These are phyloP conservation scores for Monosporascus sp. DNA, from an alignment of 2,329 filamentous ascomycete genomes.

Conservation along the genomic window DNA sequence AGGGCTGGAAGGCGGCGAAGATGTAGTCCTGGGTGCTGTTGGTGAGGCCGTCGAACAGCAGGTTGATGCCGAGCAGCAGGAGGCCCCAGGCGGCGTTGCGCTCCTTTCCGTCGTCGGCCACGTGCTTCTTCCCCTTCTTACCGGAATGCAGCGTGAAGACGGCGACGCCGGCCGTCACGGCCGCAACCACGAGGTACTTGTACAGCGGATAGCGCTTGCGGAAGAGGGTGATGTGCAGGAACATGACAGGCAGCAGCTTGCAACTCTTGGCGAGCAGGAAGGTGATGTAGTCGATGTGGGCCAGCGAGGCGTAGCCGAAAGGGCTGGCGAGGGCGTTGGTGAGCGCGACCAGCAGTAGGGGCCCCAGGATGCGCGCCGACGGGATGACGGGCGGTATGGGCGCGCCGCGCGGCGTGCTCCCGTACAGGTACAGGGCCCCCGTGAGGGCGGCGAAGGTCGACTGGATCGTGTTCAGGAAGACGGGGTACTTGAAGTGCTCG, in stretches of 20 bases:
- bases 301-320: slow-evolving; percentile 87
- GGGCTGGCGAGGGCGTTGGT: slow-evolving; percentile 88
- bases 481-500: slow-evolving; percentile 85
- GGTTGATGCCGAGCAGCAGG: slow-evolving; percentile 77
- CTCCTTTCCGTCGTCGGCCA: slow-evolving; percentile 40
- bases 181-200: slow-evolving; percentile 90
- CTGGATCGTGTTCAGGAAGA: slow-evolving; percentile 95
- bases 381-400: slow-evolving; percentile 68
- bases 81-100: slow-evolving; percentile 73
- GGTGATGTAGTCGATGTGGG: slow-evolving; percentile 96
- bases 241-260: slow-evolving; percentile 98
- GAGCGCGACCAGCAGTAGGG: slow-evolving; percentile 78
- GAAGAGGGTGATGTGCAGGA: slow-evolving; percentile 89
- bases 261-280: slow-evolving; percentile 97
- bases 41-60: slow-evolving; percentile 92
- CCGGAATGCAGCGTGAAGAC: slow-evolving; percentile 88
- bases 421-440: slow-evolving; percentile 73
- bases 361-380: slow-evolving; percentile 64
- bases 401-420: slow-evolving; percentile 51
- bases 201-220: slow-evolving; percentile 84
- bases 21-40: slow-evolving; percentile 97
- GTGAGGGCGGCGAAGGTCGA: slow-evolving; percentile 80
- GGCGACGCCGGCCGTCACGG: slow-evolving; percentile 88
- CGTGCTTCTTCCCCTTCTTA: slow-evolving; percentile 32
- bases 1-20: slow-evolving; percentile 73